Evolutionary conservation across 225 moss, liverwort and hornwort genomes (phyloP), one percentile per base, ranked within the genome.

Genomic region (Straminergon stramineum): DNA sequence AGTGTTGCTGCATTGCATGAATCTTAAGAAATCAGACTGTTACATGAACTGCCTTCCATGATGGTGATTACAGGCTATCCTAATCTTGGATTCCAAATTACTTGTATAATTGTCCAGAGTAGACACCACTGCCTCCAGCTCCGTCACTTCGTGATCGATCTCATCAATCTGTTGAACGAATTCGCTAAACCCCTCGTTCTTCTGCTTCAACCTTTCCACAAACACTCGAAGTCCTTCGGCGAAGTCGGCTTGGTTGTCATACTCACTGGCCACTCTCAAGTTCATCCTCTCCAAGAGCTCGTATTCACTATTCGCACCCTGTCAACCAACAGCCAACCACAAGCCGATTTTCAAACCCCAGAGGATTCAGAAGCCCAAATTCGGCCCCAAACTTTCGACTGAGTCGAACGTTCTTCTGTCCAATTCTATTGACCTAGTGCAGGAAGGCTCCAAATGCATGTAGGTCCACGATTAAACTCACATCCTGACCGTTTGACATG

Each of bases 241-340:
- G 60, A 97, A 96, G 82, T 96, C 94, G 11, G 95, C 95, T 87
- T 93, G 94, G 77, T 96, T 94, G 90, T 97, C 96, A 75, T 98
- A 96, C 93, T 99, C 96, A 63, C 92, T 90, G 31, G 96, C 95
- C 90, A 95, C 92, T 90, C 95, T 92, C 95, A 96, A 76, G 85
- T 97, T 99, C 96, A 99, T 96, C 89, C 90, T 95, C 90, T 95
- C 96, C 88, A 97, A 83, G 24, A 99, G 92, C 88, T 95, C 94
- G 84, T 96, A 96, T 84, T 97, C 97, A 76, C 90, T 94, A 88
- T 97, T 97, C 60, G 95, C 93, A 43, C 91, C 90, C 96, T 97
- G 92, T 89, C 90, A 84, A 78, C 64, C 71, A n/a, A 45, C 62
- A 81, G 58, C 18, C n/a, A 62, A 45, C 63, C 34, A 15, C 58